These are phyloP conservation scores for Camellia japonica DNA, from an alignment of 148 eudicot species.

Conservation along the genomic window DNA sequence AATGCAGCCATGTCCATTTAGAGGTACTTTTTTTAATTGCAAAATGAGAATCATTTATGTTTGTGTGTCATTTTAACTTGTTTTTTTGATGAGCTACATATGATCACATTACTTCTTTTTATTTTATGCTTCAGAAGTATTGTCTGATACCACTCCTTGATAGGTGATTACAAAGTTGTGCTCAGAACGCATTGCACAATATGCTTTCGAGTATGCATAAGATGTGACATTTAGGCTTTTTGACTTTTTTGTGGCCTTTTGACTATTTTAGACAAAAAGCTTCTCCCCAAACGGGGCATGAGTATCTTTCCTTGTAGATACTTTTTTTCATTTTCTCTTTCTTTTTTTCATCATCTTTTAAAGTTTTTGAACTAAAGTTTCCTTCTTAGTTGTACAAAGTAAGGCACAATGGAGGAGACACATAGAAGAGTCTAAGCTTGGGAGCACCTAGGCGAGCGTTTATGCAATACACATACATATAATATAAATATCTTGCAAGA, in stretches of 20 bases:
- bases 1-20: not conserved
- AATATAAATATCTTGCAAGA: too few relatives aligned
- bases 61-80: not conserved
- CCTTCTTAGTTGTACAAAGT: not conserved
- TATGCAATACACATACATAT: too few relatives aligned
- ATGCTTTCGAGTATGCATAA: conserved; percentile 46
- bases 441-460: too few relatives aligned
- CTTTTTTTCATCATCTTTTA: not conserved
- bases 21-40: not conserved
- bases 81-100: not conserved
- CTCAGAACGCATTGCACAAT: conserved; percentile 45
- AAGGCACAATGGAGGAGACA: too few relatives aligned
- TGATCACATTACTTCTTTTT: not conserved
- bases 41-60: not conserved
- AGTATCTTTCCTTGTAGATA: not conserved
- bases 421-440: too few relatives aligned
- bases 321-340: not conserved
- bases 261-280: too few relatives aligned
- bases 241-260: too few relatives aligned
- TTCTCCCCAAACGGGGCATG: too few relatives aligned
- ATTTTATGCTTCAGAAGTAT: conserved; percentile 6
- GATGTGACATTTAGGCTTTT: too few relatives aligned
- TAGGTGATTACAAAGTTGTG: conserved; percentile 48
- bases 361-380: not conserved
- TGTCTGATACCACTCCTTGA: conserved; percentile 17